Evolutionary conservation across 2,329 filamentous ascomycete species (phyloP).

Genomic region (Macroventuria anomochaeta): DNA sequence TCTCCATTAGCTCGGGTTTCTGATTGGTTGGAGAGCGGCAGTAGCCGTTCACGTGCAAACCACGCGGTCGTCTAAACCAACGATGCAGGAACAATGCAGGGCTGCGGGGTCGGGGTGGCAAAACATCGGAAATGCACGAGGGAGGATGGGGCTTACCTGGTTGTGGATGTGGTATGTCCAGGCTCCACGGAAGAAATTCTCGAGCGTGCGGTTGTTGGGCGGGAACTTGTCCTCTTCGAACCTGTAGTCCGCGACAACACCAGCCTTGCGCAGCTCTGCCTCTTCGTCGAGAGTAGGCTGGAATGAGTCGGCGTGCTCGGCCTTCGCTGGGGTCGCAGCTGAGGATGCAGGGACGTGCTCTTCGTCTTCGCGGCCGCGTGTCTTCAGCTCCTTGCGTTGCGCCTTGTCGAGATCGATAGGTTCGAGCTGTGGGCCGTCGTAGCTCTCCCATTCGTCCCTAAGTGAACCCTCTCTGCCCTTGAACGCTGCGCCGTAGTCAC

Average conservation of each 20-base stretch:
- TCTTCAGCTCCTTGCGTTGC: slow-evolving; percentile 37
- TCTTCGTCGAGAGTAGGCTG: slow-evolving; percentile 51
- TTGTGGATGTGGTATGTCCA: slow-evolving; percentile 67
- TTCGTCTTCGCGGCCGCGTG: slow-evolving; percentile 31
- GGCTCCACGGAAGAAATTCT: slow-evolving; percentile 63
- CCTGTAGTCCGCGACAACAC: slow-evolving; percentile 54
- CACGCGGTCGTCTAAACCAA: too few species aligned
- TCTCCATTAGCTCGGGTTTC: slow-evolving; percentile 33
- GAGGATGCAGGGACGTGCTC: slow-evolving; percentile 39
- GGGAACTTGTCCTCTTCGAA: slow-evolving; percentile 60
- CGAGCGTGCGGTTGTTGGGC: slow-evolving; percentile 62
- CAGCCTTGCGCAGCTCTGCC: slow-evolving; percentile 49
- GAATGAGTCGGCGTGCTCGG: slow-evolving; percentile 47
- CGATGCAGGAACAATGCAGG: neutral
- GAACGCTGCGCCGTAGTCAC: slow-evolving; percentile 61
- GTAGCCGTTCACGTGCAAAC: slow-evolving; percentile 1
- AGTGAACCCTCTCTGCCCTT: slow-evolving; percentile 55
- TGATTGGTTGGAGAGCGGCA: slow-evolving; percentile 8
- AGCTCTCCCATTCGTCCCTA: slow-evolving; percentile 62
- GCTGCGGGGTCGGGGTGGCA: slow-evolving; percentile 1
- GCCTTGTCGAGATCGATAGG: slow-evolving; percentile 38
- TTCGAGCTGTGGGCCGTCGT: slow-evolving; percentile 54
- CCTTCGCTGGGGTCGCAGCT: slow-evolving; percentile 32
- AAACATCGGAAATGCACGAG: neutral
- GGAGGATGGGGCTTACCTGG: slow-evolving; percentile 53